A percentile compares a stretch with the other conserved stretches of the same genome.
Evolutionary conservation across 768 basidiomycete genomes (phyloP).

Genomic region (Crassisporium funariophilum): DNA sequence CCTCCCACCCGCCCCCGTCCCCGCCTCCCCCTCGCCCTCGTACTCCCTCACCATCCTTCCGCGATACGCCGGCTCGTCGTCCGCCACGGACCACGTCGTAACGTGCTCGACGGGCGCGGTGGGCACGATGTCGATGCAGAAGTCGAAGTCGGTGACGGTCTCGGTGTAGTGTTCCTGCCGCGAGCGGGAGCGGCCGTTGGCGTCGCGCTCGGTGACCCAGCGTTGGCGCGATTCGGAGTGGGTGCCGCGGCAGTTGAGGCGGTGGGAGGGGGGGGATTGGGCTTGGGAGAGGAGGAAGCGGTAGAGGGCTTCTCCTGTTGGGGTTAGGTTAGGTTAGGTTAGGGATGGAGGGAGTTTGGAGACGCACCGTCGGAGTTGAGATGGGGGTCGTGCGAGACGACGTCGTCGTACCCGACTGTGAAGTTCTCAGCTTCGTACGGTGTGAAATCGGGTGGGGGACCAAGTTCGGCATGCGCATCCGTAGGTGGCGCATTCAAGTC

Average conservation of each 20-base stretch:
- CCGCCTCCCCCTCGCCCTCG: conserved; percentile 31
- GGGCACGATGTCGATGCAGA: conserved; percentile 54
- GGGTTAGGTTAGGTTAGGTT: background rate
- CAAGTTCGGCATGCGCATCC: conserved; percentile 31
- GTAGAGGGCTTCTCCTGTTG: conserved; percentile 56
- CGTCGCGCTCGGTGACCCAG: conserved; percentile 41
- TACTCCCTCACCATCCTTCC: conserved; percentile 64
- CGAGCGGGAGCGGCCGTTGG: conserved; percentile 33
- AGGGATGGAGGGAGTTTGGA: background rate
- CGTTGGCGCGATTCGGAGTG: conserved; percentile 57
- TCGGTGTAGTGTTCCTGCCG: conserved; percentile 57
- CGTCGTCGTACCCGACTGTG: conserved; percentile 44
- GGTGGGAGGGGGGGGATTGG: conserved; percentile 41
- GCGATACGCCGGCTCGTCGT: conserved; percentile 64
- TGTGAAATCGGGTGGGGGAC: conserved; percentile 63
- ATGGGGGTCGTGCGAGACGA: conserved; percentile 71
- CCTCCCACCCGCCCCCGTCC: conserved; percentile 13
- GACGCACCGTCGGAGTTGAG: conserved; percentile 58
- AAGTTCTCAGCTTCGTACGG: conserved; percentile 67
- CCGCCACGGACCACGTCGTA: conserved; percentile 66
- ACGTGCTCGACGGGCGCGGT: conserved; percentile 31
- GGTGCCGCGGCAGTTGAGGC: conserved; percentile 52
- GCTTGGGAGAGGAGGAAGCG: conserved; percentile 70
- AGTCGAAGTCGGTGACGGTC: conserved; percentile 68
- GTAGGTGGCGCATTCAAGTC: conserved; percentile 3